A percentile compares a stretch with the other conserved stretches of the same genome.
phyloP scores from a whole-genome alignment of 1,139 yeast genomes.

The Zhuliangozyma blackwelliae region DNA sequence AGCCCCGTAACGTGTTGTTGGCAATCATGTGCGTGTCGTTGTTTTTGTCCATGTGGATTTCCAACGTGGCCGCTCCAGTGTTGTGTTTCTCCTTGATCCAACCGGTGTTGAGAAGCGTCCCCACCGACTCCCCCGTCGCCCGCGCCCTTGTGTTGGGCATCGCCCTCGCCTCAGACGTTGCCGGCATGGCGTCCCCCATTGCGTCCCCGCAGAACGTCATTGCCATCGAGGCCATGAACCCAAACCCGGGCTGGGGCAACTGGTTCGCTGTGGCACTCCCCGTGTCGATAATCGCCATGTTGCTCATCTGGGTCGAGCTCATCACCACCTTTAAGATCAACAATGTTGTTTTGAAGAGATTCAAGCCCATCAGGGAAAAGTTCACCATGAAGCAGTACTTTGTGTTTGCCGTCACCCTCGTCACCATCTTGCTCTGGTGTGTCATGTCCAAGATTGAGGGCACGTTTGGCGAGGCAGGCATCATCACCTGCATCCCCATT shows the following conservation, averaged over 20 bases:
- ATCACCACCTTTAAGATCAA: conserved; percentile 64
- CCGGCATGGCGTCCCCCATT: conserved; percentile 96
- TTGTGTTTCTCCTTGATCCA: conserved; percentile 85
- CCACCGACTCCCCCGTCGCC: conserved; percentile 72
- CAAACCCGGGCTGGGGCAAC: conserved; percentile 90
- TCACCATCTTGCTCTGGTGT: conserved; percentile 85
- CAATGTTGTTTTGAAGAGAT: conserved; percentile 40
- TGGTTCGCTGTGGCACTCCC: conserved; percentile 91
- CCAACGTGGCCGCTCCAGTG: conserved; percentile 95
- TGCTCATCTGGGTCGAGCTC: conserved; percentile 69
- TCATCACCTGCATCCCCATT: conserved; percentile 80
- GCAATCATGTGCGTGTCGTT: conserved; percentile 84
- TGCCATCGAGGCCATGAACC: conserved; percentile 82
- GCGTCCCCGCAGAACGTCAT: conserved; percentile 94
- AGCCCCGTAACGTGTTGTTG: conserved; percentile 70
- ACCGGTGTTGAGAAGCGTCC: conserved; percentile 78
- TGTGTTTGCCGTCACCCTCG: conserved; percentile 58
- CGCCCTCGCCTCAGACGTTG: conserved; percentile 86
- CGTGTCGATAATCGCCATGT: conserved; percentile 56
- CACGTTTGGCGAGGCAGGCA: conserved; percentile 85
- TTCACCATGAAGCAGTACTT: conserved; percentile 72
- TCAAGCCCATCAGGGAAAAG: conserved; percentile 65
- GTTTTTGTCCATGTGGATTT: conserved; percentile 90
- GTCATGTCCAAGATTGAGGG: conserved; percentile 59
- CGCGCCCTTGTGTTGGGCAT: conserved; percentile 84